A percentile compares a stretch with the other conserved stretches of the same genome.
These are phyloP conservation scores for Allium sativum DNA, from an alignment of 106 monocot genomes.

Conservation along the genomic window DNA sequence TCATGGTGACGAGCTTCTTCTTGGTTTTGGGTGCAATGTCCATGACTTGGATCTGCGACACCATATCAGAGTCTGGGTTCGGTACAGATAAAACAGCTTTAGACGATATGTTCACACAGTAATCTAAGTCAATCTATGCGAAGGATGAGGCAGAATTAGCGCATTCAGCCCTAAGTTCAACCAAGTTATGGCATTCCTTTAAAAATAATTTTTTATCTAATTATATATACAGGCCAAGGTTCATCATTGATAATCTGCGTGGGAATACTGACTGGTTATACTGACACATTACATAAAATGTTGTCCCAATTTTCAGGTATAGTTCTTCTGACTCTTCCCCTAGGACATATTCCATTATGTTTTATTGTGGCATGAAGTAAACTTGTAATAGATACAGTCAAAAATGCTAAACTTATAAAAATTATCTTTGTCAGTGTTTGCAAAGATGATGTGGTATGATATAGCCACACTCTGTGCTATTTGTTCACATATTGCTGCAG, in stretches of 20 bases:
- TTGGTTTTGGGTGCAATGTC: slow-evolving; percentile 97
- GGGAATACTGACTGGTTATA: slow-evolving; percentile 93
- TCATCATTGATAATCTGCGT: slow-evolving; percentile 92
- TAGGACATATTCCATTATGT: too few species aligned
- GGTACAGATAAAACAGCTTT: slow-evolving; percentile 35
- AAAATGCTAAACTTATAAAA: too few species aligned
- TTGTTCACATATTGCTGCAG: too few species aligned
- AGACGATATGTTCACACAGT: background rate
- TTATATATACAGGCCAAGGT: slow-evolving; percentile 59
- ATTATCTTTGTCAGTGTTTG: too few species aligned
- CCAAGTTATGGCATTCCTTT: slow-evolving; percentile 1
- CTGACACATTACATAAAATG: slow-evolving; percentile 87
- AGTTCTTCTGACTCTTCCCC: background rate
- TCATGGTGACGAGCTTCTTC: slow-evolving; percentile 68
- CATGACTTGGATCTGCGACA: slow-evolving; percentile 93
- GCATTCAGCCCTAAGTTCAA: background rate
- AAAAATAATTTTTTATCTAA: background rate
- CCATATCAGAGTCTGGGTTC: slow-evolving; percentile 97
- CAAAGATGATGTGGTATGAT: too few species aligned
- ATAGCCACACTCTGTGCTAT: too few species aligned
- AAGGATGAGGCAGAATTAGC: too few species aligned
- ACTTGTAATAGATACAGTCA: too few species aligned
- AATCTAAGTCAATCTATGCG: too few species aligned
- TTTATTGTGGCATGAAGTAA: background rate
- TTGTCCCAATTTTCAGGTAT: slow-evolving; percentile 80